These are phyloP conservation scores for Colletotrichum sp. DNA, from an alignment of 2,329 filamentous ascomycete genomes.

Conservation along the genomic window DNA sequence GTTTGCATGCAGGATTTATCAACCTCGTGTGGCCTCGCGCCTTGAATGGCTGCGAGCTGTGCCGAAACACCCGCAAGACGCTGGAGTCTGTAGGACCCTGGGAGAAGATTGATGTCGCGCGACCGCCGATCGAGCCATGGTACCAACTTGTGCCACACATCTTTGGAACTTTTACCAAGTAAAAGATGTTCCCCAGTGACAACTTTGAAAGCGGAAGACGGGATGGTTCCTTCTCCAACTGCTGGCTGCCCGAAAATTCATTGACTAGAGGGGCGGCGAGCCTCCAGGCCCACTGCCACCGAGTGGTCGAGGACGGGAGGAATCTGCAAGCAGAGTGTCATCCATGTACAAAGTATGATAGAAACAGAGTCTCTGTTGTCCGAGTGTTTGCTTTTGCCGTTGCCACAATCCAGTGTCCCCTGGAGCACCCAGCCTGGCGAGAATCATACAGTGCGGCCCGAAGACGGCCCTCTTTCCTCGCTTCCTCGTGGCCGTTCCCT, in stretches of 20 bases:
- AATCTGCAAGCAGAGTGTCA: background rate
- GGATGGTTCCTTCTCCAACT: background rate
- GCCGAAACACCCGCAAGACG: slow-evolving; percentile 50
- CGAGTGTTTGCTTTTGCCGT: background rate
- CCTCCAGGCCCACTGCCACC: background rate
- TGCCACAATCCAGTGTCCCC: background rate
- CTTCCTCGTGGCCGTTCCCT: background rate
- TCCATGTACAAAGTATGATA: background rate
- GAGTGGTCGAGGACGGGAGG: background rate
- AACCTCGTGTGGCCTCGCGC: slow-evolving; percentile 59
- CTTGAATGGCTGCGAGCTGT: slow-evolving; percentile 58
- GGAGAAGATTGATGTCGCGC: slow-evolving; percentile 52
- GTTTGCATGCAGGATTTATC: slow-evolving; percentile 43
- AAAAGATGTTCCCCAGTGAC: background rate
- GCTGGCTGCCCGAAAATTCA: background rate
- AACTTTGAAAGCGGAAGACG: background rate
- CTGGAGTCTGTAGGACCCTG: slow-evolving; percentile 57
- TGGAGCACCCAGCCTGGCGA: accelerated
- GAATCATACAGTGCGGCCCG: background rate
- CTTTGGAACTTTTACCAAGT: slow-evolving; percentile 60
- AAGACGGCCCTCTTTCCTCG: background rate
- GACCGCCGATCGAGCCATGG: slow-evolving; percentile 45
- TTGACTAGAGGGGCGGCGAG: background rate
- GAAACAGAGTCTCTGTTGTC: background rate
- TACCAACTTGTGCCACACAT: slow-evolving; percentile 52